Evolutionary conservation across 345 rosid species (phyloP), one percentile per base, ranked within the genome.

Genomic region (Eutrema heterophyllum): DNA sequence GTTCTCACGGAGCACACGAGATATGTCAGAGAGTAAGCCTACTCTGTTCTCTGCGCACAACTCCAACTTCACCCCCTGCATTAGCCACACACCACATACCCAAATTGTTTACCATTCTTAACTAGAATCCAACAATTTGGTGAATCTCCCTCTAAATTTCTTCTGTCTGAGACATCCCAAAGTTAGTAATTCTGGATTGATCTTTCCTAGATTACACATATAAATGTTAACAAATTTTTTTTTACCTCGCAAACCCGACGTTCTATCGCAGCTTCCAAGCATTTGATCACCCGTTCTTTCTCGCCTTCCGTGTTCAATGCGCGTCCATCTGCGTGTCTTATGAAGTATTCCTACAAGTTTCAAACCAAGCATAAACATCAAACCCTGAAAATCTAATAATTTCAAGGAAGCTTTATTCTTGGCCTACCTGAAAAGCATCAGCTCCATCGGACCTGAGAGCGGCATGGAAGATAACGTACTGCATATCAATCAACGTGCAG

Each of bases 301-400:
- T 96, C 99, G 0, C 93, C 94, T 73, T 96, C 97, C 1, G 99
- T 92, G 77, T 89, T 90, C 67, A 92, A 70, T n/a, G 98, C 96
- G 29, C 87, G 80, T 35, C 97, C 98, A 79, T 96, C 97, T 80
- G 75, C 38, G 70, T 92, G 99, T 77, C 97, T 85, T 59, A 96
- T 92, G 77, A 84, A 96, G 71, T 90, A 96, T 56, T 96, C 99
- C 99, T 92, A 70, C 70, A 32, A 64, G 36, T 68, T 52, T 50
- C 15, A 48, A 46, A 69, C 2, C 61, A 64, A 61, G 33, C 30
- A 64, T 64, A 6, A 70, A 68, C 15, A 76, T 18, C 33, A 0
- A 35, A 38, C 27, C 10, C 11, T 24, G 36, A 14, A 14, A 5
- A 24, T 21, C 8, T 30, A 0, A 15, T 16, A 1, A n/a, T 9